Percentiles rank a stretch among this genome's conserved stretches.
phyloP scores from a whole-genome alignment of 2,329 filamentous ascomycete species.

The Aspergillus sp. region DNA sequence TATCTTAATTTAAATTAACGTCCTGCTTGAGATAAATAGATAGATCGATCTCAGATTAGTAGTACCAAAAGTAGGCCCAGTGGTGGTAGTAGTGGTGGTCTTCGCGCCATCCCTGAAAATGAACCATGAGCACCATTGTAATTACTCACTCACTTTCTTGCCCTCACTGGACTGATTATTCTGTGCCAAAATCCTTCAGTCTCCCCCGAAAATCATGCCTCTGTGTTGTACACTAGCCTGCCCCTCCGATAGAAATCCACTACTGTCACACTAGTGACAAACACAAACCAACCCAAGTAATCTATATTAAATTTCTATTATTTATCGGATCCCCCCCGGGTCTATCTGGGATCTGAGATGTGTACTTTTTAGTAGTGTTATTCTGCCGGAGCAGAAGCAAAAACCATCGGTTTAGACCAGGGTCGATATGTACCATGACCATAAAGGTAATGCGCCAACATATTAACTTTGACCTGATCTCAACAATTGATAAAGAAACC shows the following conservation, averaged over 20 bases:
- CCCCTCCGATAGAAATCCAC: conserved; percentile 20
- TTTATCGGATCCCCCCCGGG: conserved; percentile 9
- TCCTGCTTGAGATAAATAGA: neutral
- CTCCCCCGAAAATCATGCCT: conserved; percentile 7
- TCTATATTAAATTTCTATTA: conserved; percentile 18
- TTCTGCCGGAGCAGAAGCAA: neutral
- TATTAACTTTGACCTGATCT: neutral
- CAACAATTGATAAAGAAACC: conserved; percentile 2
- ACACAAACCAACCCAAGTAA: conserved; percentile 24
- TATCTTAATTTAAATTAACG: neutral
- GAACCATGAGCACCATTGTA: neutral
- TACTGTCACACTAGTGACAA: conserved; percentile 31
- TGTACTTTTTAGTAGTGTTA: conserved; percentile 3
- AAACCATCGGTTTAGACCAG: neutral
- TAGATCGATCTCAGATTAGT: too few species aligned
- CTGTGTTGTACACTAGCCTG: conserved; percentile 13
- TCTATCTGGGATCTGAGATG: conserved; percentile 8
- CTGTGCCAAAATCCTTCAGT: conserved; percentile 7
- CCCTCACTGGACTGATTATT: too few species aligned
- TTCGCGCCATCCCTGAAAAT: neutral
- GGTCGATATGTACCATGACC: conserved; percentile 1
- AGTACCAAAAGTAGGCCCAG: too few species aligned
- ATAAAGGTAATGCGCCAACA: neutral
- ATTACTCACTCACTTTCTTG: neutral
- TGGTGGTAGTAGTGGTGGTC: neutral